Evolutionary conservation across 495 filamentous ascomycete genomes (phyloP), one percentile per base, ranked within the genome.

Genomic region (Penicillium chermesinum): DNA sequence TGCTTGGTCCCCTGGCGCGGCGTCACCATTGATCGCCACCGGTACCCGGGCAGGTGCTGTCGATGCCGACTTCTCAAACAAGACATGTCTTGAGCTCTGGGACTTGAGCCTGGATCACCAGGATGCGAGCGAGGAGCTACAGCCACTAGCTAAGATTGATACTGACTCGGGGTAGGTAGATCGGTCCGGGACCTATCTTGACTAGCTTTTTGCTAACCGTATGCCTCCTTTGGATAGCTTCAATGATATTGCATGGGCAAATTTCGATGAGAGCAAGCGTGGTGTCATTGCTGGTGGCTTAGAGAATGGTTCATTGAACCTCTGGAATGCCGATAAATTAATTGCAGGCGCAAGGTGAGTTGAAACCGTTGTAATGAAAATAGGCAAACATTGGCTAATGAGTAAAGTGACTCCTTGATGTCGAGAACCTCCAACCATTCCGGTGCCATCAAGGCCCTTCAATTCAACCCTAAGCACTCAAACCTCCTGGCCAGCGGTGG

Each of bases 41-140:
- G 93, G 93, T 58, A 97, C 93, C 18, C 81, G 88, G 59, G 90
- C 91, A 46, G 93, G 93, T 44, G 93, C 93, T 52, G 90, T 97
- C 14, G 89, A 93, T 69, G 90, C 87, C 57, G 91, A 96, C 65
- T 97, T 99, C 74, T 97, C 93, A 4, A 90, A 93, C 69, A 90
- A 96, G 65, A 96, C 89, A 46, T 88, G 90, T 69, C 77, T 99
- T 34, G 93, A 99, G 74, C 76, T 99, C 37, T 99, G 93, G 93
- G 89, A 97, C 73, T 71, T 97, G 49, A 82, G 76, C 59, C 71
- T 96, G 58, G 85, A 88, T 65, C 82, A 80, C 64, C 66, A 75
- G 36, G 80, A 86, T 49, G 82, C 83, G 57, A 83, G 82, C 38
- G 78, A 84, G 44, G 93, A 98, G 74, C 79, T 95, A 40, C 84